Conservation (phyloP, 192 early-diverging fungal genomes). For the Backusella australiensis region DNA sequence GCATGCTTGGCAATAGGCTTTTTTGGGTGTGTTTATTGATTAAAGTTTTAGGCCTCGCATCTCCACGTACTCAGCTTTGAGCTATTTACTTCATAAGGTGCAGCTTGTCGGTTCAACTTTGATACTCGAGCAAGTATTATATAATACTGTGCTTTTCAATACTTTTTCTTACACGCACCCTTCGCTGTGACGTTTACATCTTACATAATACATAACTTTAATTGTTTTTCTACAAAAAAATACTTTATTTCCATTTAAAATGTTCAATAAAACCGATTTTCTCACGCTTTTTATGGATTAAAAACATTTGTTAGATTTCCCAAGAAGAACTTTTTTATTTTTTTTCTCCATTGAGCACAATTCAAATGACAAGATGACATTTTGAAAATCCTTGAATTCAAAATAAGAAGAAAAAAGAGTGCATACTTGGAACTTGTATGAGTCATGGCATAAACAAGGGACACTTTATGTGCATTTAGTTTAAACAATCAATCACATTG, state of each 20-base stretch:
- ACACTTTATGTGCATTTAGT: background rate
- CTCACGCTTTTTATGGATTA: background rate
- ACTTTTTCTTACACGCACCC: too few species aligned
- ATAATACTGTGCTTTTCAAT: too few species aligned
- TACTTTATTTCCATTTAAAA: too few species aligned
- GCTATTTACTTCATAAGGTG: too few species aligned
- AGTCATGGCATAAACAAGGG: background rate
- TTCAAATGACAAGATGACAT: background rate
- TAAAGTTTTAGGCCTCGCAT: too few species aligned
- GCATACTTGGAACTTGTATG: background rate
- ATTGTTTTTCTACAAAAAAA: too few species aligned
- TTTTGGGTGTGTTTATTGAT: too few species aligned
- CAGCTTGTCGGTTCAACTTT: too few species aligned
- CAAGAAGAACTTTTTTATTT: background rate
- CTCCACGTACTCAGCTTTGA: too few species aligned
- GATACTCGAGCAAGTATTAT: too few species aligned
- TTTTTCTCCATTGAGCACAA: background rate
- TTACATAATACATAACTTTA: background rate
- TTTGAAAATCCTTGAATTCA: background rate
- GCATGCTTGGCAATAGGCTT: too few species aligned
- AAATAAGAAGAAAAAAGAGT: background rate
- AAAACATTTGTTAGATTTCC: background rate
- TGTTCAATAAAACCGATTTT: background rate
- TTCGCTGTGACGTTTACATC: background rate
- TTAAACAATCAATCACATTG: background rate